These are phyloP conservation scores for Leishmania major DNA, from an alignment of 208 protist species.

Conservation along the genomic window DNA sequence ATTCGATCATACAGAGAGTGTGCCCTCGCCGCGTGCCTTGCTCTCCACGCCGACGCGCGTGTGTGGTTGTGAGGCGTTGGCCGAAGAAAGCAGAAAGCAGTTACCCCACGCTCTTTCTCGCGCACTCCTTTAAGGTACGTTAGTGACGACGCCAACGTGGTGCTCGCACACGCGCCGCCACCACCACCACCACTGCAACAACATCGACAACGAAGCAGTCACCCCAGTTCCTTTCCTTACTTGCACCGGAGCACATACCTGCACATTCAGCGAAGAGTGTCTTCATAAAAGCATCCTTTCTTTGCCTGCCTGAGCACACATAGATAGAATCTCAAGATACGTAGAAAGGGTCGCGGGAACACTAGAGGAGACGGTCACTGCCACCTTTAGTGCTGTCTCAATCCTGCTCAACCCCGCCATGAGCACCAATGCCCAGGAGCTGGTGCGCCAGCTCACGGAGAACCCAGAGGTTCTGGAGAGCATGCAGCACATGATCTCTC, in stretches of 20 bases:
- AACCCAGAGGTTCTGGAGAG: conserved; percentile 70
- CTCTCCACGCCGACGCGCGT: neutral
- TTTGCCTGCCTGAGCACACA: neutral
- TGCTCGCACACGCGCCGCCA: neutral
- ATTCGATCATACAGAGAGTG: neutral
- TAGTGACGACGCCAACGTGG: neutral
- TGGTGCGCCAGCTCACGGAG: conserved; percentile 67
- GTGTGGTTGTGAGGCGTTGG: neutral
- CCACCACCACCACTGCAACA: too few relatives aligned
- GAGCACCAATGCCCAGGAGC: conserved; percentile 46
- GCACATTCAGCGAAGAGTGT: neutral
- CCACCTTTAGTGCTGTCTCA: neutral
- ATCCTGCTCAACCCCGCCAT: conserved; percentile 16
- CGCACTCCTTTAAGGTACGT: neutral
- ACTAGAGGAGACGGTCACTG: neutral
- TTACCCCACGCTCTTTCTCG: neutral
- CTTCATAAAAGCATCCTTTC: neutral
- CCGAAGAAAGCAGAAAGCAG: neutral
- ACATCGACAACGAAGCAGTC: neutral
- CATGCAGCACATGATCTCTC: conserved; percentile 60
- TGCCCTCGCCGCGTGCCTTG: neutral
- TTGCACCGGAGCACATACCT: neutral
- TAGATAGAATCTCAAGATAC: neutral
- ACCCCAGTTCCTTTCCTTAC: neutral
- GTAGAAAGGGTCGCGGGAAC: neutral